Evolutionary conservation across 495 filamentous ascomycete species (phyloP).

Genomic region (Friedmanniomyces endolithicus): DNA sequence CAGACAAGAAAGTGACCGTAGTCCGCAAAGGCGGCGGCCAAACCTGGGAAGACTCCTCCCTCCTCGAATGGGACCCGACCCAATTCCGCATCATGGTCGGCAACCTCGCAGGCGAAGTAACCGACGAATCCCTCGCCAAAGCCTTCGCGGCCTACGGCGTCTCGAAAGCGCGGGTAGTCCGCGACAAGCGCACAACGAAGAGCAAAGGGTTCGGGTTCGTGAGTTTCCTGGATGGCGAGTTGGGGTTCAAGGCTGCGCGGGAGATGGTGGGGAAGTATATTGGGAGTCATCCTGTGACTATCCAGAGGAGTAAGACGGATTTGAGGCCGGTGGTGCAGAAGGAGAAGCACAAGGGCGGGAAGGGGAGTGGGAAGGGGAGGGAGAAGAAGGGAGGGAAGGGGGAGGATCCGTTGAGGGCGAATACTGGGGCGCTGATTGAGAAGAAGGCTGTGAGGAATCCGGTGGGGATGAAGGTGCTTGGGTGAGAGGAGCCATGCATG

Average conservation of each 20-base stretch:
- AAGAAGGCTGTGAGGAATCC: conserved; percentile 46
- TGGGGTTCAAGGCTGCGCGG: conserved; percentile 86
- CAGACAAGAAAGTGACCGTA: conserved; percentile 56
- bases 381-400: conserved; percentile 26
- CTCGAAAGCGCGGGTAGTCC: conserved; percentile 84
- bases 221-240: conserved; percentile 86
- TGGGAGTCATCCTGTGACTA: conserved; percentile 80
- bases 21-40: conserved; percentile 77
- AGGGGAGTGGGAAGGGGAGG: conserved; percentile 31
- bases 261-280: conserved; percentile 99
- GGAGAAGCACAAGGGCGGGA: conserved; percentile 36
- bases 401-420: conserved; percentile 22
- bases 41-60: conserved; percentile 70
- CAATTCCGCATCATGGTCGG: conserved; percentile 94
- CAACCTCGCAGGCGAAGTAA: conserved; percentile 96
- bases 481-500: conserved; percentile 38
- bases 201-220: conserved; percentile 94
- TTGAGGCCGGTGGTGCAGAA: conserved; percentile 52
- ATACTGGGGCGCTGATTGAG: conserved; percentile 52
- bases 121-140: conserved; percentile 87
- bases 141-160: conserved; percentile 86
- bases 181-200: conserved; percentile 91
- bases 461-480: conserved; percentile 67
- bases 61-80: conserved; percentile 91
- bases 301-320: conserved; percentile 82